A percentile compares a stretch with the other conserved stretches of the same genome.
phyloP scores from a whole-genome alignment of 495 filamentous ascomycete genomes.

The Neurospora sp. region DNA sequence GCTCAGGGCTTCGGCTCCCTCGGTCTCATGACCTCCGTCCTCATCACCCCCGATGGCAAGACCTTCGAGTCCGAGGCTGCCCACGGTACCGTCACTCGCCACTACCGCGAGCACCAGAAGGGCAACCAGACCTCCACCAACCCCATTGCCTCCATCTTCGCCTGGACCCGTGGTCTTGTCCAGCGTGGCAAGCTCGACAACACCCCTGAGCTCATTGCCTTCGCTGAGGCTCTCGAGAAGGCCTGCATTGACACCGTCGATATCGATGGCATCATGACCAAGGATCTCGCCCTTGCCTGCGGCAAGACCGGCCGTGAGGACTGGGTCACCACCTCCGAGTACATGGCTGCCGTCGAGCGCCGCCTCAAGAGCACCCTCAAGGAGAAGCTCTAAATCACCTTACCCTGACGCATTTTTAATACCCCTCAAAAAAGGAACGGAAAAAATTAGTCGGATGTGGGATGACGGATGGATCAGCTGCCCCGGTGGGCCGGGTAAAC shows the following conservation, averaged over 20 bases:
- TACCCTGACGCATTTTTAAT: background rate
- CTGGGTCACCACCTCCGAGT: slow-evolving; percentile 84
- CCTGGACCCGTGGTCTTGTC: slow-evolving; percentile 92
- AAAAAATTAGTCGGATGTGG: background rate
- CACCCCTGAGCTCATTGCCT: slow-evolving; percentile 78
- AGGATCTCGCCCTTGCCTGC: slow-evolving; percentile 87
- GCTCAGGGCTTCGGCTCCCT: slow-evolving; percentile 97
- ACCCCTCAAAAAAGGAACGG: background rate
- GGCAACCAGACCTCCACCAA: slow-evolving; percentile 95
- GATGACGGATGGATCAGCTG: background rate
- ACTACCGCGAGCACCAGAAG: slow-evolving; percentile 98
- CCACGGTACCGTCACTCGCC: slow-evolving; percentile 95
- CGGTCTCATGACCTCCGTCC: slow-evolving; percentile 94
- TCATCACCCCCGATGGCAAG: slow-evolving; percentile 89
- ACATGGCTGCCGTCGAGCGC: slow-evolving; percentile 81
- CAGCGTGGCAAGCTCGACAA: slow-evolving; percentile 85
- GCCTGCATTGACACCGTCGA: slow-evolving; percentile 94
- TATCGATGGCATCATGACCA: slow-evolving; percentile 93
- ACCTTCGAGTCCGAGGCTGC: slow-evolving; percentile 97
- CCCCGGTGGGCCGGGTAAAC: background rate
- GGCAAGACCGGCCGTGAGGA: slow-evolving; percentile 71
- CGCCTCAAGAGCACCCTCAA: slow-evolving; percentile 56
- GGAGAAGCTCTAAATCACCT: slow-evolving; percentile 37
- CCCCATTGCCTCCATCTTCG: slow-evolving; percentile 97
- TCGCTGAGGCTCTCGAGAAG: slow-evolving; percentile 83